Evolutionary conservation across 495 filamentous ascomycete genomes (phyloP).

Genomic region (Chaetomium tenue): DNA sequence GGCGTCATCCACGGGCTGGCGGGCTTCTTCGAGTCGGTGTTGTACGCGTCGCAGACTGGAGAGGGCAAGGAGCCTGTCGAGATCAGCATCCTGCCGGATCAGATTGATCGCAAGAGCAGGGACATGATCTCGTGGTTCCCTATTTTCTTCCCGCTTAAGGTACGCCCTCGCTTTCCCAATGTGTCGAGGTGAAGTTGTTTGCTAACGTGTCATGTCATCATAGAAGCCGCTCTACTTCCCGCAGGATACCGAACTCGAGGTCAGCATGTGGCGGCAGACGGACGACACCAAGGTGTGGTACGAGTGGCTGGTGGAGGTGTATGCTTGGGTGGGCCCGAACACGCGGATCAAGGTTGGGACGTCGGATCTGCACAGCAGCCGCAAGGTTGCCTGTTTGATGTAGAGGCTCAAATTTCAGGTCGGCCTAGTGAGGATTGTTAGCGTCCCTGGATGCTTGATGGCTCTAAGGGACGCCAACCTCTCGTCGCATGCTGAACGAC

Average conservation of each 20-base stretch:
- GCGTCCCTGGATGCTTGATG: neutral
- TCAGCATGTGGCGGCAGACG: conserved; percentile 92
- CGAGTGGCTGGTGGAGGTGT: conserved; percentile 93
- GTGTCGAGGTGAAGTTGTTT: neutral
- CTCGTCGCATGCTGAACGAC: neutral
- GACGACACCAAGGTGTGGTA: conserved; percentile 98
- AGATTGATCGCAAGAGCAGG: conserved; percentile 85
- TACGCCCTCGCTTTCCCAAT: conserved; percentile 36
- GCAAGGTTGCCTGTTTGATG: conserved; percentile 90
- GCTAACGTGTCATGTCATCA: conserved; percentile 17
- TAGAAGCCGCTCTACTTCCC: conserved; percentile 88
- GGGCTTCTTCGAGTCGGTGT: conserved; percentile 91
- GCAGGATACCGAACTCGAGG: conserved; percentile 75
- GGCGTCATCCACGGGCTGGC: conserved; percentile 89
- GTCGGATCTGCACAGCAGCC: conserved; percentile 84
- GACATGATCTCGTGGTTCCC: conserved; percentile 99
- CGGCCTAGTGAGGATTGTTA: neutral
- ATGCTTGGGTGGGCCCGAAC: conserved; percentile 57
- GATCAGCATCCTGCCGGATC: conserved; percentile 88
- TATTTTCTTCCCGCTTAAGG: conserved; percentile 96
- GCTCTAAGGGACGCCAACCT: conserved; percentile 1
- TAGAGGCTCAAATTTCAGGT: conserved; percentile 37
- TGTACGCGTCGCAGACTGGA: conserved; percentile 56
- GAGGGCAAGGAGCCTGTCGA: conserved; percentile 58
- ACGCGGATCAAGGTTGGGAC: conserved; percentile 71